These are phyloP conservation scores for Senna tora DNA, from an alignment of 306 rosid genomes.

Conservation along the genomic window DNA sequence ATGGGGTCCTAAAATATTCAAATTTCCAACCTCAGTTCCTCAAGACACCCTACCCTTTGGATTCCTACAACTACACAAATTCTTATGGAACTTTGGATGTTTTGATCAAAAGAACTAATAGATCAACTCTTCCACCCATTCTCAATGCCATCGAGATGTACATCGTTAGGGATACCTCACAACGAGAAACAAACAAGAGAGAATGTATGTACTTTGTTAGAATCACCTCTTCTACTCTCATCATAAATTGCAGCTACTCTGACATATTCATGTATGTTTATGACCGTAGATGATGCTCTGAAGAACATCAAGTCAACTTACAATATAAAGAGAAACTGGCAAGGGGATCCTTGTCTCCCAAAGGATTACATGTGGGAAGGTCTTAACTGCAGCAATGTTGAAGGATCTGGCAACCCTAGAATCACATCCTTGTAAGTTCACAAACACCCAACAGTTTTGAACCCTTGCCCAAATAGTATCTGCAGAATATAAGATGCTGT, in stretches of 20 bases:
- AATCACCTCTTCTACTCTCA: too few relatives aligned
- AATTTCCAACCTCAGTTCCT: background rate
- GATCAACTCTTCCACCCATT: background rate
- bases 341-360: background rate
- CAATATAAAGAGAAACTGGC: background rate
- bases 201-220: background rate
- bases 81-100: background rate
- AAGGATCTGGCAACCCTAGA: background rate
- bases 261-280: background rate
- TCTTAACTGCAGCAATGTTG: background rate
- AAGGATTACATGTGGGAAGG: background rate
- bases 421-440: background rate
- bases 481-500: too few relatives aligned
- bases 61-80: too few relatives aligned
- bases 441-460: too few relatives aligned
- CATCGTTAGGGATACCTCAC: background rate
- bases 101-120: background rate
- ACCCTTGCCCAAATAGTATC: too few relatives aligned
- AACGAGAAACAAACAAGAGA: background rate
- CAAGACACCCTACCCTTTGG: too few relatives aligned
- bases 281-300: background rate
- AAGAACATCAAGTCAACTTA: background rate
- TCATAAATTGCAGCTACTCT: background rate
- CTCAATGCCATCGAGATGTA: conserved; percentile 1
- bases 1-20: background rate